These are phyloP conservation scores for Candida caryicola DNA, from an alignment of 805 yeast species.

Conservation along the genomic window DNA sequence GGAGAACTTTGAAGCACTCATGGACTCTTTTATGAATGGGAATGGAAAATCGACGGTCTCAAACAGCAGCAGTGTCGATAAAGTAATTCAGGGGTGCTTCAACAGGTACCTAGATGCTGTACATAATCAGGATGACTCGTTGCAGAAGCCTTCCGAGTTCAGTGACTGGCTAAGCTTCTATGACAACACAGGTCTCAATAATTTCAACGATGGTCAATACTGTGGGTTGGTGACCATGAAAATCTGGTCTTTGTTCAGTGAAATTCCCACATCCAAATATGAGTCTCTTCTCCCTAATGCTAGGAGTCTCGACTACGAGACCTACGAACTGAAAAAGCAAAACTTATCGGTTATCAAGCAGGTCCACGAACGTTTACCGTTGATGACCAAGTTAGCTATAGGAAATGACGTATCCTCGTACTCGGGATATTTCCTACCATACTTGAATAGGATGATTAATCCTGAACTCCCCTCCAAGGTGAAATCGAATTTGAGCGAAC, in stretches of 20 bases:
- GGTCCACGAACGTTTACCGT: constrained; percentile 28
- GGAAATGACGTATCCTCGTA: constrained; percentile 25
- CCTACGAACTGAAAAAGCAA: constrained; percentile 34
- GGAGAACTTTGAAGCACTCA: constrained; percentile 47
- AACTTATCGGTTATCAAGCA: constrained; percentile 31
- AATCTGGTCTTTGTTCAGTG: constrained; percentile 63
- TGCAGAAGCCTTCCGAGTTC: constrained; percentile 55
- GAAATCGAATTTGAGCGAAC: constrained; percentile 22
- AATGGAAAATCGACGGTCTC: constrained; percentile 36
- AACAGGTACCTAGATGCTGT: constrained; percentile 58
- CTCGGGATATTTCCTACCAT: constrained; percentile 34
- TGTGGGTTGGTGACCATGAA: constrained; percentile 56
- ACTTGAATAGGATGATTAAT: constrained; percentile 26
- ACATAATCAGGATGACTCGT: constrained; percentile 58
- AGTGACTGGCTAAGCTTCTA: constrained; percentile 77
- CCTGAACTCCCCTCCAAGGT: constrained; percentile 27
- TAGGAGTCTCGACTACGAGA: constrained; percentile 34
- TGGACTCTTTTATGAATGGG: constrained; percentile 43
- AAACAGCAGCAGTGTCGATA: constrained; percentile 49
- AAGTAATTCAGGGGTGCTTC: constrained; percentile 70
- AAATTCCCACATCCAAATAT: constrained; percentile 39
- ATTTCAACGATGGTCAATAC: constrained; percentile 49
- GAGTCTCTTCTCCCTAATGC: constrained; percentile 30
- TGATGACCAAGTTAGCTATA: constrained; percentile 25
- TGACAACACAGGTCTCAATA: constrained; percentile 48